phyloP scores from a whole-genome alignment of 1,284 basidiomycete species.

The Ustilago tritici region DNA sequence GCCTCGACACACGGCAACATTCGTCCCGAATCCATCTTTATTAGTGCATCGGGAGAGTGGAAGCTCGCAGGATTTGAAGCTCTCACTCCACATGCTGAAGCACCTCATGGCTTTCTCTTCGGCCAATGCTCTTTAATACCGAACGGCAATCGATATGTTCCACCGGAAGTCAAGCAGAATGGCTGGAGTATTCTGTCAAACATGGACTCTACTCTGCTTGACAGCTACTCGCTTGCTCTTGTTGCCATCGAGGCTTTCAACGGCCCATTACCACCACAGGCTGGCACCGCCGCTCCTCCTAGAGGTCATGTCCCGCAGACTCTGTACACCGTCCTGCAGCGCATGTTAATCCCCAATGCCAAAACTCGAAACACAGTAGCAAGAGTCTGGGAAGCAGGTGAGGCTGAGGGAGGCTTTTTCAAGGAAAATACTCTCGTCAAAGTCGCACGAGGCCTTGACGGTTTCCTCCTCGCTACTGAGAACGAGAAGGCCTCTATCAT shows the following conservation, averaged over 20 bases:
- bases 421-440: slow-evolving; percentile 84
- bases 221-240: slow-evolving; percentile 62
- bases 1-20: slow-evolving; percentile 84
- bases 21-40: slow-evolving; percentile 82
- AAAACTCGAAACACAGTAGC: slow-evolving; percentile 79
- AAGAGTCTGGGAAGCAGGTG: slow-evolving; percentile 61
- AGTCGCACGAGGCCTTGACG: slow-evolving; percentile 86
- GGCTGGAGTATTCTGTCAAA: slow-evolving; percentile 74
- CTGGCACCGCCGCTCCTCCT: slow-evolving; percentile 79
- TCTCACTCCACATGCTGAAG: slow-evolving; percentile 74
- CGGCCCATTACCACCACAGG: slow-evolving; percentile 72
- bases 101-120: slow-evolving; percentile 62
- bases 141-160: slow-evolving; percentile 70
- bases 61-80: slow-evolving; percentile 93
- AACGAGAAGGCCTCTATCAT: slow-evolving; percentile 77
- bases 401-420: slow-evolving; percentile 79
- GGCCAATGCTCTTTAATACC: slow-evolving; percentile 61
- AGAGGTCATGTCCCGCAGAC: slow-evolving; percentile 82
- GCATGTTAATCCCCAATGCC: slow-evolving; percentile 87
- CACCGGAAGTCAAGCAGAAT: slow-evolving; percentile 90
- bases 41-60: slow-evolving; percentile 89
- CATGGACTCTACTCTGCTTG: slow-evolving; percentile 48
- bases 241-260: slow-evolving; percentile 64
- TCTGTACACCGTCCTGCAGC: slow-evolving; percentile 86
- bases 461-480: slow-evolving; percentile 85